Evolutionary conservation across 768 basidiomycete species (phyloP).

Genomic region (Amanita fuliginea): DNA sequence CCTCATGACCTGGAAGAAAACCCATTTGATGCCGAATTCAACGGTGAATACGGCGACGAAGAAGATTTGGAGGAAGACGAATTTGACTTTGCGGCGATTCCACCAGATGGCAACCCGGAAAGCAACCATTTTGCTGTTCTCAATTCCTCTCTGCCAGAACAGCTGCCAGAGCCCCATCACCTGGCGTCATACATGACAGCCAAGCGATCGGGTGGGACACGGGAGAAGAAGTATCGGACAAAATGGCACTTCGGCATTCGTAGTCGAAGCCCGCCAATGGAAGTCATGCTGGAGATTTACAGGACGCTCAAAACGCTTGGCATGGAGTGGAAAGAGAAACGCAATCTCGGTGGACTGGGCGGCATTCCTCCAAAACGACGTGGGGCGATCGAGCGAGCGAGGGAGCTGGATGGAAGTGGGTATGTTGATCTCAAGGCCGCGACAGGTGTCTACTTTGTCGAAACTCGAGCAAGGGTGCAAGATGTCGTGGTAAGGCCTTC

Average conservation of each 20-base stretch:
- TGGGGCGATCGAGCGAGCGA: conserved; percentile 47
- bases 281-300: conserved; percentile 99
- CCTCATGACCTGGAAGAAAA: conserved; percentile 50
- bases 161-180: conserved; percentile 51
- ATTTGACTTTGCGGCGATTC: conserved; percentile 19
- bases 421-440: conserved; percentile 58
- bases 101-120: conserved; percentile 22
- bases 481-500: conserved; percentile 78
- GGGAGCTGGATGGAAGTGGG: conserved; percentile 47
- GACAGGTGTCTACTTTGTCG: conserved; percentile 83
- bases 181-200: conserved; percentile 58
- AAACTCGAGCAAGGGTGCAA: conserved; percentile 82
- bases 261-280: conserved; percentile 91
- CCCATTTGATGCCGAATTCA: conserved; percentile 73
- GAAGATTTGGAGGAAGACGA: conserved; percentile 26
- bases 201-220: conserved; percentile 27
- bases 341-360: conserved; percentile 62
- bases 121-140: conserved; percentile 76
- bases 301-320: conserved; percentile 78
- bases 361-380: conserved; percentile 28
- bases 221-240: conserved; percentile 64
- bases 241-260: conserved; percentile 99
- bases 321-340: conserved; percentile 98
- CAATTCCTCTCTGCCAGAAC: conserved; percentile 73
- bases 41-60: conserved; percentile 49